Evolutionary conservation across 805 yeast genomes (phyloP).

Genomic region (Zygosaccharomyces bailii): DNA sequence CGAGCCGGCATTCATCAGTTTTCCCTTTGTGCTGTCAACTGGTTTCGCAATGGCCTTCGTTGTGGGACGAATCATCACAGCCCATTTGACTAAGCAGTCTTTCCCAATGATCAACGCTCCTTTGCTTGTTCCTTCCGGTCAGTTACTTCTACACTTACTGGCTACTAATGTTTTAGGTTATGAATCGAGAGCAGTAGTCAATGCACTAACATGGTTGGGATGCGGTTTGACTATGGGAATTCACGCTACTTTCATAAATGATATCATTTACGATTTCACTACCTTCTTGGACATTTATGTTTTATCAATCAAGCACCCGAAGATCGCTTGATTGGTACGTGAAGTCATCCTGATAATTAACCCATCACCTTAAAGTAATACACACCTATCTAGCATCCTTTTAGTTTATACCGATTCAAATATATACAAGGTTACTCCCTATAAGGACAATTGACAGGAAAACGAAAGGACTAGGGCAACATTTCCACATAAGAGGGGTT

Average conservation of each 20-base stretch:
- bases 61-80: conserved; percentile 88
- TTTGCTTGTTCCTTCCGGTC: conserved; percentile 57
- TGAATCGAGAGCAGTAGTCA: conserved; percentile 42
- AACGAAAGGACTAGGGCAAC: neutral
- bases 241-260: conserved; percentile 68
- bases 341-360: neutral
- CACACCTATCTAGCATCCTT: conserved; percentile 2
- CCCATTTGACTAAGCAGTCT: conserved; percentile 74
- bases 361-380: neutral
- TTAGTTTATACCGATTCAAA: conserved; percentile 10
- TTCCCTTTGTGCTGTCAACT: conserved; percentile 65
- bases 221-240: conserved; percentile 63
- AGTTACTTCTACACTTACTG: conserved; percentile 38
- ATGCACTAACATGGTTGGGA: conserved; percentile 61
- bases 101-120: conserved; percentile 76
- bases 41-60: conserved; percentile 76
- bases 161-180: conserved; percentile 24
- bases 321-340: conserved; percentile 34
- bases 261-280: conserved; percentile 77
- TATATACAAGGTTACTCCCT: conserved; percentile 20
- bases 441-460: conserved; percentile 1
- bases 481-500: conserved; percentile 3
- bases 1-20: conserved; percentile 46
- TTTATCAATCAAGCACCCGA: conserved; percentile 75
- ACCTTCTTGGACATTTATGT: conserved; percentile 81